Base-by-base conservation (phyloP, 2,329 filamentous ascomycete genomes). In the Fusarium redolens region DNA sequence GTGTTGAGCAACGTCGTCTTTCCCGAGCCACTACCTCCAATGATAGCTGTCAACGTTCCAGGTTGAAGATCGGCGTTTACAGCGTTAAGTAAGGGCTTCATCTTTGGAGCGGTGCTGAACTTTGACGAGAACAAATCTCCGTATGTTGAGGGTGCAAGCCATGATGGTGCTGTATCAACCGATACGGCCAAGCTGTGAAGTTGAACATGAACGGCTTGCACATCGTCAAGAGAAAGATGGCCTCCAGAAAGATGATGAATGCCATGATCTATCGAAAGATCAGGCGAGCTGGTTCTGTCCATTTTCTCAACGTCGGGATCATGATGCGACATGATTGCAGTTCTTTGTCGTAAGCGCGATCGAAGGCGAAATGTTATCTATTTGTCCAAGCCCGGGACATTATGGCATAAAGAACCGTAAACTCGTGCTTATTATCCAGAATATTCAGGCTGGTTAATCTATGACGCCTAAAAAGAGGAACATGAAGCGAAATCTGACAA, bases 1-100 rank as follows among this genome's bases (percentile, higher is more conserved):
- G 90, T 88, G 78, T 94, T 95, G 38, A 95, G 83, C 64, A 93
- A 81, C 0, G 90, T 92, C 7, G 91, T 93, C 82, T 94, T 94
- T 1, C 92, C 92, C 4, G 90, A 92, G 25, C 92, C 92, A 76
- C 90, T 92, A 7, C 92, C 92, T 14, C 92, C 92, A 64, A 95
- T 90, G 59, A 95, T 94, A 13, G 92, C 92, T 1, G 92, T 94
- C 44, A 95, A 81, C 6, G 89, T 92, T 6, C 92, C 92, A 12
- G 88, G 86, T 6, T 85, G 85, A 78, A 94, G 87, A 30, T 89
- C 86, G 4, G 91, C 91, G 71, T 87, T 88, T 50, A 94, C 88
- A 35, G 88, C 87, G 58, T 90, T 84, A 14, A 95, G 82, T 15
- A 95, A 88, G 10, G 83, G 80, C 76, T 89, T 89, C 65, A 81